These are phyloP conservation scores for Diversispora epigaea DNA, from an alignment of 192 early-diverging fungal species.

Conservation along the genomic window DNA sequence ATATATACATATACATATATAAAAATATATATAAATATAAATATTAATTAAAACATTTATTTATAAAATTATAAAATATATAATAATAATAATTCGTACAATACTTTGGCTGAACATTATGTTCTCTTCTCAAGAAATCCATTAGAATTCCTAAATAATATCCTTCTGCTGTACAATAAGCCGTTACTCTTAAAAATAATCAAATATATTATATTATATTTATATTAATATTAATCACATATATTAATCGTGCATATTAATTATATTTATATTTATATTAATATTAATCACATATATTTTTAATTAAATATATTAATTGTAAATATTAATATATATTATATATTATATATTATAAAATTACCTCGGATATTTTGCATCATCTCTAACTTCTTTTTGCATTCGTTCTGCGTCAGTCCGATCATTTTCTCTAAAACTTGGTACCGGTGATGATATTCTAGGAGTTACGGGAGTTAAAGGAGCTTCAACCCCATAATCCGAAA, in stretches of 20 bases:
- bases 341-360: constrained; percentile 11
- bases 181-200: constrained; percentile 57
- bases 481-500: constrained; percentile 22
- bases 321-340: background rate
- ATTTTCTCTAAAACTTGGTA: background rate
- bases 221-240: background rate
- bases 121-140: constrained; percentile 46
- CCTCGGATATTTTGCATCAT: constrained; percentile 46
- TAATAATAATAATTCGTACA: background rate
- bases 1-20: background rate
- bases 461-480: constrained; percentile 30
- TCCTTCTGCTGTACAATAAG: constrained; percentile 74
- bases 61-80: background rate
- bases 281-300: background rate
- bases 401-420: constrained; percentile 55
- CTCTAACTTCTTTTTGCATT: constrained; percentile 54
- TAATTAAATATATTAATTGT: background rate
- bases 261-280: background rate
- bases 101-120: constrained; percentile 49
- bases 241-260: background rate
- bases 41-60: background rate
- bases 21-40: background rate
- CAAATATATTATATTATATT: background rate
- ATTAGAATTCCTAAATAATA: constrained; percentile 49
- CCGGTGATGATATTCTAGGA: background rate